phyloP scores from a whole-genome alignment of 495 filamentous ascomycete species.

The Penicillium atrosanguineum region DNA sequence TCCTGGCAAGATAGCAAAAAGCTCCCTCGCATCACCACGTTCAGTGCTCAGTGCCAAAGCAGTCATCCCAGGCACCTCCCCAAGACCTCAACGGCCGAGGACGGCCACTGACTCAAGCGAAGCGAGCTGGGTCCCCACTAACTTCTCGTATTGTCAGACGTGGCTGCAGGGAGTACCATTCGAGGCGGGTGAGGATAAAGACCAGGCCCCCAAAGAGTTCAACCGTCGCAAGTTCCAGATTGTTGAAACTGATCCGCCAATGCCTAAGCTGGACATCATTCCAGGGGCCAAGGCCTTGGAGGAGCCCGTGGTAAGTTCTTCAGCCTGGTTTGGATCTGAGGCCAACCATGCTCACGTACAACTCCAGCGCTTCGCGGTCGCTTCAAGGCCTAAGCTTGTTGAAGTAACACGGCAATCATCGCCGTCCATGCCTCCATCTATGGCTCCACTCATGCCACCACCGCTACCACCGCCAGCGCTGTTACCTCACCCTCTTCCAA shows the following conservation, averaged over 20 bases:
- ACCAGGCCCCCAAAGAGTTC: slow-evolving; percentile 25
- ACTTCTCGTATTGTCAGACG: slow-evolving; percentile 41
- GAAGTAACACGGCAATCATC: slow-evolving; percentile 46
- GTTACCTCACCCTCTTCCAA: slow-evolving; percentile 25
- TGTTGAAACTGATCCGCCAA: slow-evolving; percentile 38
- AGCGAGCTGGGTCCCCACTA: slow-evolving; percentile 43
- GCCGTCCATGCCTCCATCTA: slow-evolving; percentile 15
- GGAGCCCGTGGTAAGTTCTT: slow-evolving; percentile 28
- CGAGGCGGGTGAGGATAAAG: slow-evolving; percentile 28
- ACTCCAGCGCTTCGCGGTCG: slow-evolving; percentile 37
- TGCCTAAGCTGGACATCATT: slow-evolving; percentile 28
- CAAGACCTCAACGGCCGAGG: slow-evolving; percentile 32
- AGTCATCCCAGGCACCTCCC: slow-evolving; percentile 16
- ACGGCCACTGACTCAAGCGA: slow-evolving; percentile 43
- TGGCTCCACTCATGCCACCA: slow-evolving; percentile 16
- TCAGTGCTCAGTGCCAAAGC: background rate
- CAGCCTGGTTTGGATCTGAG: background rate
- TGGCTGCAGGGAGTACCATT: slow-evolving; percentile 43
- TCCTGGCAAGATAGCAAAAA: background rate
- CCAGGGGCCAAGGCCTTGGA: slow-evolving; percentile 30
- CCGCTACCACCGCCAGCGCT: slow-evolving; percentile 19
- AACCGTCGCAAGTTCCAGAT: slow-evolving; percentile 44
- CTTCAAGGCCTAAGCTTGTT: slow-evolving; percentile 44
- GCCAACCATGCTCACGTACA: background rate
- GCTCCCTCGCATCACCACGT: slow-evolving; percentile 8